Percentiles rank a stretch among this genome's conserved stretches.
These are phyloP conservation scores for Cryphonectria parasitica DNA, from an alignment of 2,329 filamentous ascomycete species.

Conservation along the genomic window DNA sequence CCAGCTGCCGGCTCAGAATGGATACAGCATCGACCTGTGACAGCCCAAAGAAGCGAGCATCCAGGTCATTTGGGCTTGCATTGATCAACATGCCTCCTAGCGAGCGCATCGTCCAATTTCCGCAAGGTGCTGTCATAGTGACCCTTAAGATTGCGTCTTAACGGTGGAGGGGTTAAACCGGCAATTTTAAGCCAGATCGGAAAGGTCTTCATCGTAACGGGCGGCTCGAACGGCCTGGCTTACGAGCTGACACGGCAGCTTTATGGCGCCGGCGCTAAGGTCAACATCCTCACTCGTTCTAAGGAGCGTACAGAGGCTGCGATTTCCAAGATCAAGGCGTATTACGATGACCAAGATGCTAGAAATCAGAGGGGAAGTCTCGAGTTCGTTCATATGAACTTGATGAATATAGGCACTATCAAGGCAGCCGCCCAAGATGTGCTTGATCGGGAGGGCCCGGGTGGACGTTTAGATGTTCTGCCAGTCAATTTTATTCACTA, in stretches of 20 bases:
- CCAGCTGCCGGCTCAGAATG: constrained; percentile 49
- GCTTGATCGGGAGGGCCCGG: constrained; percentile 25
- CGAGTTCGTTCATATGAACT: constrained; percentile 32
- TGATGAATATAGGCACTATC: constrained; percentile 31
- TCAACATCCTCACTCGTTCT: constrained; percentile 53
- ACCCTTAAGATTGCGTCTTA: constrained; percentile 40
- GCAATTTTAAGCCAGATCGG: too few relatives aligned
- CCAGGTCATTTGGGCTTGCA: constrained; percentile 40
- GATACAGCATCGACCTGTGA: constrained; percentile 24
- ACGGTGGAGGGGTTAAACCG: constrained; percentile 34
- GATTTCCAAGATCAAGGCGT: constrained; percentile 30
- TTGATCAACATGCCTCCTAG: constrained; percentile 35
- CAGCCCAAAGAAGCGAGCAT: constrained; percentile 38
- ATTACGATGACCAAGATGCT: constrained; percentile 21
- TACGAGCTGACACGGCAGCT: constrained; percentile 53
- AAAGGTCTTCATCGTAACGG: constrained; percentile 50
- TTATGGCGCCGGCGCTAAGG: constrained; percentile 52
- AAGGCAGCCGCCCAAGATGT: constrained; percentile 29
- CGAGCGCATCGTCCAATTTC: constrained; percentile 37
- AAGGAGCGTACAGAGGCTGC: constrained; percentile 31
- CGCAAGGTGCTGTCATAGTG: constrained; percentile 44
- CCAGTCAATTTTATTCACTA: neutral
- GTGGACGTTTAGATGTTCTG: constrained; percentile 31
- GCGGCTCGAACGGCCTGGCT: constrained; percentile 42
- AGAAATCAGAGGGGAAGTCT: constrained; percentile 26